Conservation (phyloP, 345 rosid species). For the Aurinia saxatilis region DNA sequence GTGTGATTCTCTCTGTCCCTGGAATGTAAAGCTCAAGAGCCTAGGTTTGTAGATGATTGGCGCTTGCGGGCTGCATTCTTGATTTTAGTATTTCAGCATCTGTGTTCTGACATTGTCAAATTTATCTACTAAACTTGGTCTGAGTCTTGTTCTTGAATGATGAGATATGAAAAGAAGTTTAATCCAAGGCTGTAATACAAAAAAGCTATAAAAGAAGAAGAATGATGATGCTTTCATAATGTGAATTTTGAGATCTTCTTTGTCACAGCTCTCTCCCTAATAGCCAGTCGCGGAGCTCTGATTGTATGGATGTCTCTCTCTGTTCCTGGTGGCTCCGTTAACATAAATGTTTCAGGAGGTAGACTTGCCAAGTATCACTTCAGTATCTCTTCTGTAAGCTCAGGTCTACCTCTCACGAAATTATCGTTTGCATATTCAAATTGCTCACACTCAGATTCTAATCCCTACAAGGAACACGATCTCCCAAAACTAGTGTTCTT, state of each 20-base stretch:
- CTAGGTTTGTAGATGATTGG: constrained; percentile 6
- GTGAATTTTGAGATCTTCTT: neutral
- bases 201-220: too few relatives aligned
- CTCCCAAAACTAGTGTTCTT: too few relatives aligned
- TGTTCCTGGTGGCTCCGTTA: neutral
- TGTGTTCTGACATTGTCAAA: neutral
- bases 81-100: neutral
- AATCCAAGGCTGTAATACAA: neutral
- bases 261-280: neutral
- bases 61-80: neutral
- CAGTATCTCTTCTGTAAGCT: neutral
- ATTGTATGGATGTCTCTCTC: neutral
- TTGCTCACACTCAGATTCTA: neutral
- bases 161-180: constrained; percentile 3
- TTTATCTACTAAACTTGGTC: neutral
- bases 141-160: neutral
- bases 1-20: constrained; percentile 4
- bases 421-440: neutral
- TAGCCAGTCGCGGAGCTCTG: neutral
- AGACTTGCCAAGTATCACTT: neutral
- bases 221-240: neutral
- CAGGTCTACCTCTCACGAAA: constrained; percentile 1
- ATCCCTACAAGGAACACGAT: neutral
- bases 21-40: constrained; percentile 23
- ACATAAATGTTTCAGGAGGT: neutral